These are phyloP conservation scores for Rhododendron ferrugineum DNA, from an alignment of 148 eudicot genomes.

Conservation along the genomic window DNA sequence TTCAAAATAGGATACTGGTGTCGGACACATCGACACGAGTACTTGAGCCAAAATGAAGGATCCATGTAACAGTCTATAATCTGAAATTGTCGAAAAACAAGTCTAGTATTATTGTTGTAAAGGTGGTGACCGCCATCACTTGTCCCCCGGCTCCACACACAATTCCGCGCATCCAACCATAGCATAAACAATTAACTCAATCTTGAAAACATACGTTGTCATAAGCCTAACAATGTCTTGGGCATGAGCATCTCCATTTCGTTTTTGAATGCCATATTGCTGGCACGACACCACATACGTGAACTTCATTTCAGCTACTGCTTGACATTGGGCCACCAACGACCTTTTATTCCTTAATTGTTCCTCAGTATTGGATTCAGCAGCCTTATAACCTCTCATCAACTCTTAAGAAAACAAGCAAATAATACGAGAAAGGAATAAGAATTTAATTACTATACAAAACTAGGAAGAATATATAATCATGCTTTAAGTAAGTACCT, in stretches of 20 bases:
- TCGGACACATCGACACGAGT: background rate
- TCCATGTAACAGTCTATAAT: too few species aligned
- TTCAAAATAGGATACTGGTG: background rate
- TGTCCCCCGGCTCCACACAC: background rate
- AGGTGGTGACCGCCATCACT: background rate
- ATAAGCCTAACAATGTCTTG: constrained; percentile 60
- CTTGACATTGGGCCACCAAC: constrained; percentile 51
- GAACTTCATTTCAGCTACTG: constrained; percentile 69
- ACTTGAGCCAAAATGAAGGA: background rate
- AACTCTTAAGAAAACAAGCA: constrained; percentile 31
- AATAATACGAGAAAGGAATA: background rate
- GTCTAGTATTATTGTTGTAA: too few species aligned
- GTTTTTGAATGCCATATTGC: constrained; percentile 54
- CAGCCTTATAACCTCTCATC: constrained; percentile 66
- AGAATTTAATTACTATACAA: background rate
- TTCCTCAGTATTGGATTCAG: constrained; percentile 44
- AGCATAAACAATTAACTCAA: constrained; percentile 4
- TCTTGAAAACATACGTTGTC: constrained; percentile 38
- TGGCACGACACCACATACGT: constrained; percentile 69
- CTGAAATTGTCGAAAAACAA: too few species aligned
- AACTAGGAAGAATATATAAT: background rate
- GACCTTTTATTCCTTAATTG: constrained; percentile 38
- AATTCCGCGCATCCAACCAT: background rate
- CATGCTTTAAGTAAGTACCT: constrained; percentile 24
- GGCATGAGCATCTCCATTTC: constrained; percentile 56